These are phyloP conservation scores for Aureobasidium sp. DNA, from an alignment of 2,329 filamentous ascomycete species.

Conservation along the genomic window DNA sequence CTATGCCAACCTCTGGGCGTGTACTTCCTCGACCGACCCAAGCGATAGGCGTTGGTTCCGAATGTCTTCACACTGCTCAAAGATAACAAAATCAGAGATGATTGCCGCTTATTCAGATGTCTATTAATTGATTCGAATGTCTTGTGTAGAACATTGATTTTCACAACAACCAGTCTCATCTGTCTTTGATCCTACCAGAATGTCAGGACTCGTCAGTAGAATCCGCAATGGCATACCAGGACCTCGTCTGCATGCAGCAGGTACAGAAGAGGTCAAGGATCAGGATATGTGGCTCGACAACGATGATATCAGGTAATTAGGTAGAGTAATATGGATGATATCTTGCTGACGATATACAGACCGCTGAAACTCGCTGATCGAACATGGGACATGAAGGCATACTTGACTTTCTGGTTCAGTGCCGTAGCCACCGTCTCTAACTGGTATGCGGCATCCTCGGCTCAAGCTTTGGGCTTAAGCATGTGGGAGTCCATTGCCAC, in stretches of 20 bases:
- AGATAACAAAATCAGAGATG: background rate
- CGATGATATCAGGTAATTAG: background rate
- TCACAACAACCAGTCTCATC: background rate
- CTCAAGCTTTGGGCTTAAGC: conserved; percentile 29
- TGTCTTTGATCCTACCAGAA: background rate
- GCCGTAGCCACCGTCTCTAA: conserved; percentile 3
- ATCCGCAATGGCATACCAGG: background rate
- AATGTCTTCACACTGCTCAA: background rate
- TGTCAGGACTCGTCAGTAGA: background rate
- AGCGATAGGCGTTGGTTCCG: background rate
- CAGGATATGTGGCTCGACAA: conserved; percentile 10
- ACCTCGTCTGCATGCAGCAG: conserved; percentile 1
- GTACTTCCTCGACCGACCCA: background rate
- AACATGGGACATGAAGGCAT: background rate
- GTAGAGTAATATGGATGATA: too few relatives aligned
- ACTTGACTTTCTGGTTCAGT: conserved; percentile 3
- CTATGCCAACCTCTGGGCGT: background rate
- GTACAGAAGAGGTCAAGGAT: background rate
- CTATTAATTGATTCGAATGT: background rate
- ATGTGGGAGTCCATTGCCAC: conserved; percentile 41
- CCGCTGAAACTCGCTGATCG: conserved; percentile 1
- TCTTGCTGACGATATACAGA: background rate
- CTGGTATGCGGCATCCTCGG: conserved; percentile 3
- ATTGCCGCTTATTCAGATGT: background rate
- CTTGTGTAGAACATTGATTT: background rate